A percentile compares a stretch with the other conserved stretches of the same genome.
Evolutionary conservation across 371 early-diverging fungal genomes (phyloP).

Genomic region (Saksenaea vasiformis): DNA sequence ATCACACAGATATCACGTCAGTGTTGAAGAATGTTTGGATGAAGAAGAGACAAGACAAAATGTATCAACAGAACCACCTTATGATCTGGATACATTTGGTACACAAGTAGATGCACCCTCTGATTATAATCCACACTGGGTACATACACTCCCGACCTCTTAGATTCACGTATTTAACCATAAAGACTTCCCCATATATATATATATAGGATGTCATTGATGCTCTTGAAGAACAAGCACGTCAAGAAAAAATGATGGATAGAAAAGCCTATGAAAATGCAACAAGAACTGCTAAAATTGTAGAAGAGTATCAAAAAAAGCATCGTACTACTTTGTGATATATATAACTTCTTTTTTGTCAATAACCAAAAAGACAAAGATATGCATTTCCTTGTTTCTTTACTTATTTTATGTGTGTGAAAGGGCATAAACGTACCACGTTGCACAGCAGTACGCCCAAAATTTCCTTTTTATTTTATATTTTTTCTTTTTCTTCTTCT

Average conservation of each 20-base stretch:
- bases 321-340: not conserved
- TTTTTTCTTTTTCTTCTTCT: slow-evolving; percentile 6
- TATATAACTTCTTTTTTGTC: not conserved
- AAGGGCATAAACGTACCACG: not conserved
- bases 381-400: not conserved
- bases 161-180: not conserved
- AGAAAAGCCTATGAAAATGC: not conserved
- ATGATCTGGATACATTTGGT: not conserved
- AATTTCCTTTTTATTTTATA: slow-evolving; percentile 48
- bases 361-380: too few species aligned
- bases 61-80: not conserved
- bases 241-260: not conserved
- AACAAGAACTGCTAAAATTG: not conserved
- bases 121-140: slow-evolving; percentile 1
- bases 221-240: not conserved
- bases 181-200: not conserved
- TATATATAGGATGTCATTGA: not conserved
- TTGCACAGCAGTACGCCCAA: not conserved
- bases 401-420: not conserved
- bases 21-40: not conserved
- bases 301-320: not conserved
- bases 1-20: not conserved
- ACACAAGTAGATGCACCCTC: not conserved
- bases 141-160: not conserved
- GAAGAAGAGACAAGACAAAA: not conserved